Evolutionary conservation across 805 yeast genomes (phyloP), one percentile per base, ranked within the genome.

Genomic region (Wilhelminamyces savonicus): DNA sequence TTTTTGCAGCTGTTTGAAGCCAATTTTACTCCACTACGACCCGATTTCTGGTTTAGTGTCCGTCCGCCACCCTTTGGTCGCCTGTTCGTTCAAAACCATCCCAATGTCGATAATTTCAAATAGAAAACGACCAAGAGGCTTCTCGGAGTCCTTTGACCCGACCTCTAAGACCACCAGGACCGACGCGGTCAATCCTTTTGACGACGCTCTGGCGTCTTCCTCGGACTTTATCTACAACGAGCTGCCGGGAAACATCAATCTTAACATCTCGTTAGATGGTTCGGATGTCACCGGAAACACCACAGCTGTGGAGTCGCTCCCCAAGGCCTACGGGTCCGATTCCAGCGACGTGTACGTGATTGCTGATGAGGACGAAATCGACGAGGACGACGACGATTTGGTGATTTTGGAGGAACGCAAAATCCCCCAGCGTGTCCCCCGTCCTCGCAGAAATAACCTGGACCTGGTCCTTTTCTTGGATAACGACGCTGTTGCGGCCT

Each of bases 121-220:
- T 37, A 46, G 71, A 42, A 64, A 64, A 35, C 47, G 71, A 36
- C 71, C 71, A 14, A 53, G 71, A 40, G 69, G 69, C 16, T 61
- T 64, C 35, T 59, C 68, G 36, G 69, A 58, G 29, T 47, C 58
- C n/a, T 58, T 60, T 33, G 60, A 50, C 31, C 10, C 21, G 21
- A 7, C 7, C 9, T 19, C 21, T 19, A 19, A 19, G 10, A n/a
- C 23, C 13, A 9, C 8, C 7, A 21, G n/a, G 7, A 5, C n/a
- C 23, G 8, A 11, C n/a, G 7, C 23, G 7, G n/a, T 9, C 23
- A 21, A 21, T 9, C 13, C 13, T 11, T 5, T 21, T 5, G 8
- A 9, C 22, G 34, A 18, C 11, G 29, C 12, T 12, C 26, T 27
- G 17, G 21, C 29, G 21, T 23, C 24, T 13, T 31, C n/a, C 31